Conservation (phyloP, 176 grass and related monocot genomes). For the Aegilops umbellulata region DNA sequence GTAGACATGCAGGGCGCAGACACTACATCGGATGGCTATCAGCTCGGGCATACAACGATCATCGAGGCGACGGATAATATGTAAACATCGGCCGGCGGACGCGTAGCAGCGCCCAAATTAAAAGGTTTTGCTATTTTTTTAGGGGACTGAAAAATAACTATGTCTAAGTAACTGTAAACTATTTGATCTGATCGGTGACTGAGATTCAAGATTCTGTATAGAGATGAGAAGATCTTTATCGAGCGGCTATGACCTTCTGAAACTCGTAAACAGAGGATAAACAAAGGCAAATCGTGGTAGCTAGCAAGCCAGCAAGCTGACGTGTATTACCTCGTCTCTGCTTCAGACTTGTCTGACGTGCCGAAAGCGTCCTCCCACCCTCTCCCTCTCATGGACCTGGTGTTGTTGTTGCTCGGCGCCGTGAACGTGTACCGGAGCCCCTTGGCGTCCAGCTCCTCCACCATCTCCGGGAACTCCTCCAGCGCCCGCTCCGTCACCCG, state of each 20-base stretch:
- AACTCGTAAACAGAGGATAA: neutral
- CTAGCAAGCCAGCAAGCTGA: neutral
- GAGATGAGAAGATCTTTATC: neutral
- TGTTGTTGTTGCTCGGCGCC: slow-evolving; percentile 55
- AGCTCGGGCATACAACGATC: no score
- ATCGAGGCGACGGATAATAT: no score
- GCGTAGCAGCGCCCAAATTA: no score
- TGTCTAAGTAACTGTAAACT: no score
- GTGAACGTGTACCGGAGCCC: slow-evolving; percentile 56
- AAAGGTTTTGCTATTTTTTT: no score
- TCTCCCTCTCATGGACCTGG: slow-evolving; percentile 56
- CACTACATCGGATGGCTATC: no score
- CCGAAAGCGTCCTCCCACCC: slow-evolving; percentile 71
- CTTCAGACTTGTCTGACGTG: slow-evolving; percentile 44
- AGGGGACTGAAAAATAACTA: no score
- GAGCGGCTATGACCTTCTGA: neutral
- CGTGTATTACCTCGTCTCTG: slow-evolving; percentile 32
- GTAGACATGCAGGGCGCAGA: no score
- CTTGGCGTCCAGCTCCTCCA: slow-evolving; percentile 45
- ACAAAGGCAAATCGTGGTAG: neutral
- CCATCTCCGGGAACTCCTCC: slow-evolving; percentile 52
- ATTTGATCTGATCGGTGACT: no score
- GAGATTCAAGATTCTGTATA: no score
- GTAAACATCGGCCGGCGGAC: no score
- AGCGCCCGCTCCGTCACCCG: slow-evolving; percentile 48